A percentile compares a stretch with the other conserved stretches of the same genome.
phyloP scores from a whole-genome alignment of 495 filamentous ascomycete genomes.

The Tuber umbilicatum region DNA sequence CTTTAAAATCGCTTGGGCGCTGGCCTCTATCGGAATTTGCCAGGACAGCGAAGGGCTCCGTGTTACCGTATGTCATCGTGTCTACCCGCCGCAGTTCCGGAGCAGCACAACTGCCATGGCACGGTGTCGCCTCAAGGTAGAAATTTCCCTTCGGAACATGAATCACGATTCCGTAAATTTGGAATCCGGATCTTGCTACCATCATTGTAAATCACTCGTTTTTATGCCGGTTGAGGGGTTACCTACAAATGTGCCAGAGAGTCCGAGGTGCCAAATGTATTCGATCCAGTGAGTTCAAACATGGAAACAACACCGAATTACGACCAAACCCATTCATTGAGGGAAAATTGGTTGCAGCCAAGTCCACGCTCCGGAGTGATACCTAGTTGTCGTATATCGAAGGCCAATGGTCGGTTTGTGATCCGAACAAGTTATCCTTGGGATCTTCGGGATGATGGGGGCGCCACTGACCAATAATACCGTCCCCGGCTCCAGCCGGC shows the following conservation, averaged over 20 bases:
- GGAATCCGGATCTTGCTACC: not conserved
- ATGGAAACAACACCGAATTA: not conserved
- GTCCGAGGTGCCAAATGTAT: not conserved
- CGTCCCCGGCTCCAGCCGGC: not conserved
- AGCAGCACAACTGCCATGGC: no score
- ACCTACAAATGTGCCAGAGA: not conserved
- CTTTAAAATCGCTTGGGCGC: no score
- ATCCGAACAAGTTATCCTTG: not conserved
- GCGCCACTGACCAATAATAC: not conserved
- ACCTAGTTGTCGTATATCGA: not conserved
- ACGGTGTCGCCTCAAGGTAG: not conserved
- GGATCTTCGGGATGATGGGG: not conserved
- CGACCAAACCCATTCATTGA: not conserved
- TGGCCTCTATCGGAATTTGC: no score
- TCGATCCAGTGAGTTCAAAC: not conserved
- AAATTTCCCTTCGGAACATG: not conserved
- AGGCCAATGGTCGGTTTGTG: not conserved
- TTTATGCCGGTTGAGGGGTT: not conserved
- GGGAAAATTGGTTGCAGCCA: not conserved
- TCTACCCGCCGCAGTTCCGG: no score
- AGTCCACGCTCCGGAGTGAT: not conserved
- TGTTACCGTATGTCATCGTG: no score
- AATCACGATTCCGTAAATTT: not conserved
- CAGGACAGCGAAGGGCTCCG: no score
- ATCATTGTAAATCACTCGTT: not conserved